Base-by-base conservation (phyloP, 257 asterid genomes). In the Verbascum thapsus region DNA sequence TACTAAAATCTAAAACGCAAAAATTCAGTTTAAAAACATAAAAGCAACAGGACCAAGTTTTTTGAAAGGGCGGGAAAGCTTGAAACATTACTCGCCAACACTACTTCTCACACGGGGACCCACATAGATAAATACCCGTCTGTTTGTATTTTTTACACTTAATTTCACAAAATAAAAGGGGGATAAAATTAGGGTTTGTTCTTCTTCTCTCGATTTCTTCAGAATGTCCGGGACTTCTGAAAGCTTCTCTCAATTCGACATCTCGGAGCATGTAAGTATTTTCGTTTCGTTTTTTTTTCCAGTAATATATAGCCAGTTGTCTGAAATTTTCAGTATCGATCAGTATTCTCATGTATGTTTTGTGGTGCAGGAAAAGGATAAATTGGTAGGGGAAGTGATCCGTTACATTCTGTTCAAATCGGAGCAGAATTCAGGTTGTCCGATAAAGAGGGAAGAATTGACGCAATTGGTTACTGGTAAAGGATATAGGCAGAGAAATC, bases 401-500 rank as follows among this genome's bases (percentile, higher is more conserved):
- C 95, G 97, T 40, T 92, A 82, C 70, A 72, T 92, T 22, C 72
- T 92, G 20, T 92, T 89, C 85, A 92, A 79, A 69, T 79, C 76
- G 2, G 90, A 82, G 76, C 94, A 87, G 67, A 89, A 35, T 66
- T 80, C 87, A 16, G 95, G 97, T 1, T 92, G 99, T 54, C 97
- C 99, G 2, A 80, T 92, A 4, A 78, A 53, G 53, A 68, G 97
- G 76, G 99, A 89, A 35, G 99, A 92, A 8, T 64, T 92, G 75
- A 87, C 96, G 26, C 91, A 74, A 62, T 54, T 92, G 84, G 69
- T 92, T 34, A 76, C 95, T 8, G 80, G 79, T 23, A 90, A 80
- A 65, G 86, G 79, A 19, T 92, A 89, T 39, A 80, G 56, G 75
- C 91, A 83, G 76, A 71, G 94, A 71, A 73, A 71, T 79, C 76